Evolutionary conservation across 352 stramenopile species (phyloP), one percentile per base, ranked within the genome.

Genomic region (Phytophthora melonis): DNA sequence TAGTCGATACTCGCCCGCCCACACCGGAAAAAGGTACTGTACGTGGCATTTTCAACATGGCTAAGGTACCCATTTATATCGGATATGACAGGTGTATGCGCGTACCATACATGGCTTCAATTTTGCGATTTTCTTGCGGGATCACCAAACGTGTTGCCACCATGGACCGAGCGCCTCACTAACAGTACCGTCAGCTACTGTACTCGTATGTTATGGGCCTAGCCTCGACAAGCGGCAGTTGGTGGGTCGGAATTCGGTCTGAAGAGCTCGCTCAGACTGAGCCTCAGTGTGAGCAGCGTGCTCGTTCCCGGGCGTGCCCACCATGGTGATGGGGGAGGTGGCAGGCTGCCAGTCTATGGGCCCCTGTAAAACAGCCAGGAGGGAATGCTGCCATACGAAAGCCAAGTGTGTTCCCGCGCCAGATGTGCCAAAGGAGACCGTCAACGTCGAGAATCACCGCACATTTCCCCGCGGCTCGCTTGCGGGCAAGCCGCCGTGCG

Each of bases 241-340:
- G 13, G 4, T 43, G 36, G 36, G 9, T 16, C 16, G 13, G 36
- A 45, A 11, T 45, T 6, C 11, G 18, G 10, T 13, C 36, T 43
- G 36, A 18, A 50, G 14, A 50, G 9, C 16, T 21, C 43, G 43
- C 43, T 50, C 16, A 43, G 36, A 25, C 23, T 25, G 23, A 25
- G 23, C 23, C 23, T 25, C 23, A 25, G 23, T 43, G 36, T 45
- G 36, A 45, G 36, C 36, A 45, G 36, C 36, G 3, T 34, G 47
- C 32, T 63, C 34, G 58, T 56, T 43, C 62, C 63, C 64, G 27
- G n/a, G 21, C 63, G 45, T 75, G 61, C 61, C 43, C 43, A 63
- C 68, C 45, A 25, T 66, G 61, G 68, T 75, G 68, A 75, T 75
- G 60, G 59, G 59, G 56, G 59, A 41, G 56, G 14, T 32, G 8